These are phyloP conservation scores for Pisolithus albus DNA, from an alignment of 768 basidiomycete genomes.

Conservation along the genomic window DNA sequence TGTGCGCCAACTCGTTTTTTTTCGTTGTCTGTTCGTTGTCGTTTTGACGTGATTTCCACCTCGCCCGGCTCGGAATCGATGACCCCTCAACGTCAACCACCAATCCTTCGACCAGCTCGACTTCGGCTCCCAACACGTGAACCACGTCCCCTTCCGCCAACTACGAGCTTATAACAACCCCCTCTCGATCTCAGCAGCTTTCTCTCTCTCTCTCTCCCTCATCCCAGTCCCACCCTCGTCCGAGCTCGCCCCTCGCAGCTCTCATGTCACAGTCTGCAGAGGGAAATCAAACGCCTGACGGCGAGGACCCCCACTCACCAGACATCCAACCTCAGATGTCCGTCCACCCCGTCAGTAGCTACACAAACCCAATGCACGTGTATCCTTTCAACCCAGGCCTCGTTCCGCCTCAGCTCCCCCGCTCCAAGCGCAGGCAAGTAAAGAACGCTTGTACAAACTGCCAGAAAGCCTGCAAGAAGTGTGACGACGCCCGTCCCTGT, in stretches of 20 bases:
- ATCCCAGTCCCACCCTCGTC: constrained; percentile 9
- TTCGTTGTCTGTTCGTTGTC: too few relatives aligned
- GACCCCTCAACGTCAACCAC: background rate
- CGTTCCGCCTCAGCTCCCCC: constrained; percentile 42
- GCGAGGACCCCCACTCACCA: constrained; percentile 31
- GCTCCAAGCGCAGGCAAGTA: constrained; percentile 79
- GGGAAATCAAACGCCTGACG: constrained; percentile 35
- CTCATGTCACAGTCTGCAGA: constrained; percentile 31
- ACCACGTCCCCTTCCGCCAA: constrained; percentile 4
- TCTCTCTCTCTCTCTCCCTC: constrained; percentile 1
- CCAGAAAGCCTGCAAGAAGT: constrained; percentile 89
- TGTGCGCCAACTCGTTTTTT: too few relatives aligned
- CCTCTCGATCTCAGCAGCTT: background rate
- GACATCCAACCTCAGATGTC: constrained; percentile 44
- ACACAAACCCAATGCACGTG: constrained; percentile 59
- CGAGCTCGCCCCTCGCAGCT: constrained; percentile 20
- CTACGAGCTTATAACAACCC: background rate
- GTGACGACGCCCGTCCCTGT: constrained; percentile 87
- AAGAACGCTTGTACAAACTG: constrained; percentile 90
- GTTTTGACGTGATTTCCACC: background rate
- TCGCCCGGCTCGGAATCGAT: constrained; percentile 12
- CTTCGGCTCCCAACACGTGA: constrained; percentile 30
- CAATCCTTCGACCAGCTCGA: too few relatives aligned
- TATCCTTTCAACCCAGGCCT: constrained; percentile 55
- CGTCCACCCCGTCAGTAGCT: constrained; percentile 42